Percentiles rank a stretch among this genome's conserved stretches.
phyloP scores from a whole-genome alignment of 306 rosid genomes.

The Quercus mongolica region DNA sequence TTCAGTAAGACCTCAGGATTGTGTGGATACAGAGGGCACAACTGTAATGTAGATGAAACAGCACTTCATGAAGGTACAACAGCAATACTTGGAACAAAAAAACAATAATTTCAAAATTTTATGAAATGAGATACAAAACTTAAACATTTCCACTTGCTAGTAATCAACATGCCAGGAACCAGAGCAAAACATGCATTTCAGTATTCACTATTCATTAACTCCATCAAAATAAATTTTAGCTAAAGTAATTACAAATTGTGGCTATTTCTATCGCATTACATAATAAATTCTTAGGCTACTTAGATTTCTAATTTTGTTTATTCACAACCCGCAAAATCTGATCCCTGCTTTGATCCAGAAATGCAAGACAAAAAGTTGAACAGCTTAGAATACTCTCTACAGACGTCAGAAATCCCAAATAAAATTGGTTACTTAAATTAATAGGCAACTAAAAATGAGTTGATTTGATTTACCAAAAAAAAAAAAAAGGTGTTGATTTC shows the following conservation, averaged over 20 bases:
- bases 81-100: conserved; percentile 9
- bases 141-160: neutral
- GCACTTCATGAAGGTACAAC: conserved; percentile 19
- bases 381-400: neutral
- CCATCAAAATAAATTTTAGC: neutral
- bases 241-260: neutral
- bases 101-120: neutral
- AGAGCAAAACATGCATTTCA: neutral
- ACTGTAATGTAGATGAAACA: conserved; percentile 44
- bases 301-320: neutral
- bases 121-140: neutral
- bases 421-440: neutral
- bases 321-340: neutral
- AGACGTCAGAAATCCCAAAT: neutral
- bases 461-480: neutral
- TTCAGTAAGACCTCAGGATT: conserved; percentile 85
- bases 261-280: neutral
- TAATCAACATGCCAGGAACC: neutral
- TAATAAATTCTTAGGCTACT: neutral
- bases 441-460: neutral
- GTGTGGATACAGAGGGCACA: conserved; percentile 97
- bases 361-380: conserved; percentile 13
- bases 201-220: neutral
- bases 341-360: neutral
- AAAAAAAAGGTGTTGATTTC: neutral